These are phyloP conservation scores for Cladosporium sp. DNA, from an alignment of 2,329 filamentous ascomycete genomes.

Conservation along the genomic window DNA sequence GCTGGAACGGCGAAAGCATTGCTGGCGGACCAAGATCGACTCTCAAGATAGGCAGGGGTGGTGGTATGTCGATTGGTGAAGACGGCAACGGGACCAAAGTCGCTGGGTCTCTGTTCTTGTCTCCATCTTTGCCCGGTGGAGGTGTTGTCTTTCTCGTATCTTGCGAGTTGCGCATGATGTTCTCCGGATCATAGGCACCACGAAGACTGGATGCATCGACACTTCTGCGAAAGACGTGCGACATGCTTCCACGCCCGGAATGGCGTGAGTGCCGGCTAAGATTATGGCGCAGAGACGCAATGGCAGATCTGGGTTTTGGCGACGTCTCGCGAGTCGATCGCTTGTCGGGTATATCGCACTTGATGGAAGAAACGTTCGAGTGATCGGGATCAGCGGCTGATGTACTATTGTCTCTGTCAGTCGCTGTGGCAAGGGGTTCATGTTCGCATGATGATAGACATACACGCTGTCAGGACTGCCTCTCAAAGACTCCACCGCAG, in stretches of 20 bases:
- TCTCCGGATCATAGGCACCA: slow-evolving; percentile 14
- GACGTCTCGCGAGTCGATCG: background rate
- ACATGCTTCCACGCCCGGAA: slow-evolving; percentile 14
- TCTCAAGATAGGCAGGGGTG: slow-evolving; percentile 25
- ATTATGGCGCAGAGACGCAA: slow-evolving; percentile 21
- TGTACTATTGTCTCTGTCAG: slow-evolving; percentile 1
- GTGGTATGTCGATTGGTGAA: slow-evolving; percentile 32
- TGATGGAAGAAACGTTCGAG: background rate
- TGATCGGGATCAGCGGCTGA: background rate
- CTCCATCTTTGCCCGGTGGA: background rate
- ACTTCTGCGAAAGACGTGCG: slow-evolving; percentile 4
- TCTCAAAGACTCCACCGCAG: slow-evolving; percentile 21
- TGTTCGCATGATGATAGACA: background rate
- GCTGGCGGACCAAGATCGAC: slow-evolving; percentile 30
- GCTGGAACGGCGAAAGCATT: slow-evolving; percentile 24
- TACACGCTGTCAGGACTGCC: slow-evolving; percentile 15
- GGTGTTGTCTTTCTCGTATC: background rate
- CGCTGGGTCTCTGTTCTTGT: background rate
- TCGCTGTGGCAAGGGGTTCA: background rate
- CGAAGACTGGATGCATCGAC: slow-evolving; percentile 16
- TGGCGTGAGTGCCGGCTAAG: slow-evolving; percentile 15
- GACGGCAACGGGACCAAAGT: slow-evolving; percentile 11
- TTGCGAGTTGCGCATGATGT: slow-evolving; percentile 6
- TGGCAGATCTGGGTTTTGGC: slow-evolving; percentile 5
- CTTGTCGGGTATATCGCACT: background rate